These are phyloP conservation scores for Neurospora sp. DNA, from an alignment of 495 filamentous ascomycete species.

Conservation along the genomic window DNA sequence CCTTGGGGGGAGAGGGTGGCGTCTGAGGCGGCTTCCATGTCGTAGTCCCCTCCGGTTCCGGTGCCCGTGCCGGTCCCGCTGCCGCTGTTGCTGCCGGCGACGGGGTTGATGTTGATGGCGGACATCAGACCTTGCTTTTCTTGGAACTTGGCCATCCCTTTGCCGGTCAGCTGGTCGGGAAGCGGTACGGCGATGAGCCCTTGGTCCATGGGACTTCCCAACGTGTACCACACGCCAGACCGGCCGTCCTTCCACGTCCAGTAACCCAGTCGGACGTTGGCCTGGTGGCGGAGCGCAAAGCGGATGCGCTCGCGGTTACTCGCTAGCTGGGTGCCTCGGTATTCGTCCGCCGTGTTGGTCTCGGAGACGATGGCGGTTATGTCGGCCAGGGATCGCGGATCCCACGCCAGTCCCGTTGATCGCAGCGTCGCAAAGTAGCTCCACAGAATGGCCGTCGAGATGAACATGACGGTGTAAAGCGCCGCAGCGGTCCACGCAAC, in stretches of 20 bases:
- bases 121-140: slow-evolving; percentile 5
- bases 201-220: slow-evolving; percentile 29
- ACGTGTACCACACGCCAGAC: slow-evolving; percentile 31
- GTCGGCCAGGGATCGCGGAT: slow-evolving; percentile 70
- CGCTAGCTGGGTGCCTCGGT: slow-evolving; percentile 43
- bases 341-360: slow-evolving; percentile 67
- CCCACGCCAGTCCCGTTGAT: slow-evolving; percentile 73
- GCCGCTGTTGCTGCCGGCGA: slow-evolving; percentile 22
- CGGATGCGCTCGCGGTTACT: slow-evolving; percentile 41
- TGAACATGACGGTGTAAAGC: slow-evolving; percentile 55
- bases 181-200: slow-evolving; percentile 10
- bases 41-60: slow-evolving; percentile 8
- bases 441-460: slow-evolving; percentile 45
- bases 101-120: not conserved
- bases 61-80: slow-evolving; percentile 15
- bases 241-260: slow-evolving; percentile 54
- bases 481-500: slow-evolving; percentile 71
- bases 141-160: slow-evolving; percentile 32
- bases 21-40: slow-evolving; percentile 18
- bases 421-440: slow-evolving; percentile 37
- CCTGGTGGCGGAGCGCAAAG: slow-evolving; percentile 35
- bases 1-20: slow-evolving; percentile 34
- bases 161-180: slow-evolving; percentile 17
- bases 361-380: slow-evolving; percentile 63
- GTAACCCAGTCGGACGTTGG: slow-evolving; percentile 64